Base-by-base conservation (phyloP, 768 basidiomycete species). In the Gyrodon lividus region DNA sequence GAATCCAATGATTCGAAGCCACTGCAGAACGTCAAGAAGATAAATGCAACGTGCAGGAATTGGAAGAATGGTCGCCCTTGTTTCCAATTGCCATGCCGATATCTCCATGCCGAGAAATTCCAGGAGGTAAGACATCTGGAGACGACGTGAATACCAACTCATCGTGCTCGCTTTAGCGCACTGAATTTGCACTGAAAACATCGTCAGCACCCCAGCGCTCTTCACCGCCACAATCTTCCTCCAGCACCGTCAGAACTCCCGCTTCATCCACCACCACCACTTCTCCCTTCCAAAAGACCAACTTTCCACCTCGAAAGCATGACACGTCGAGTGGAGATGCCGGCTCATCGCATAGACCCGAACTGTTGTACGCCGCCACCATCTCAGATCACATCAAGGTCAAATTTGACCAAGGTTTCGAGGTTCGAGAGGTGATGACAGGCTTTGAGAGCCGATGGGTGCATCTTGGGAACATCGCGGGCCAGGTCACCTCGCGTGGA, bases 371-470 rank as follows among this genome's bases (percentile, higher is more conserved):
- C 2, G 46, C 57, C 0, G 47, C 77, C 12, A 72, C 65, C 0
- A 62, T 87, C 6, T 73, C 82, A 37, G 78, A 82, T 33, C 77
- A 84, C 48, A 82, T 78, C 19, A 75, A 72, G 45, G 77, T 84
- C 17, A 77, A 72, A 19, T 71, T 89, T 41, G 77, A 77, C 28
- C 64, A 79, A 0, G 89, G 90, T 0, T 87, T 87, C 41, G 72
- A 74, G 2, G 74, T 91, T 2, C 64, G 71, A 22, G 74, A 80
- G 0, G 62, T 90, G 6, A 65, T 66, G 6, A 89, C 88, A 1
- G 83, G 83, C 1, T 85, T 89, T 37, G 89, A 92, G 59, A 83
- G 84, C 0, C 78, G 77, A 6, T 82, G 80, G 72, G 60, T 90
- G 8, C 70, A 75, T 33, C 55, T 92, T 2, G 71, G 72, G 5